Evolutionary conservation across 1,284 basidiomycete species (phyloP), one percentile per base, ranked within the genome.

Genomic region (Veloboletus limbatus): DNA sequence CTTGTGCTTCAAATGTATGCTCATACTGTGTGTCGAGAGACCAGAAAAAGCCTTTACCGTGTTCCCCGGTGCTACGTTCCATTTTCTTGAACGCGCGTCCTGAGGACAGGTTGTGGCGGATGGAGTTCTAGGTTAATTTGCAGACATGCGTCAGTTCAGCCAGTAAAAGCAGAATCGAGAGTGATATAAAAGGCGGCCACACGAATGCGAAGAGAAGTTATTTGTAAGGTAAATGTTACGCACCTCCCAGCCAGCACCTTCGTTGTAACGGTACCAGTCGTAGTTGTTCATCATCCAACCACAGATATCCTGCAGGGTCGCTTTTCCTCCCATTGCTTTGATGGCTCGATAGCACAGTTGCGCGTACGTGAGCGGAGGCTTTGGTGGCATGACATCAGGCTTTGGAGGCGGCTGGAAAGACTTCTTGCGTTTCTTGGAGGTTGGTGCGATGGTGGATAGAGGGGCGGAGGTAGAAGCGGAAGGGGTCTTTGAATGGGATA

Each of bases 31-130:
- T 81, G 57, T 93, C 90, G 22, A 95, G 74, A 21, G 86, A 86
- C 92, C 92, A 95, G 51, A 92, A 88, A 52, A 85, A 91, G 2
- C 91, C 92, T 63, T 94, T 94, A 11, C 91, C 90, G 46, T 87
- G 83, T 62, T 91, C 89, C 45, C 90, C 90, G 21, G 85, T 81
- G 52, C 85, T 88, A 32, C 88, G 76, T 46, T 92, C 87, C 60
- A 89, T 77, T 68, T 94, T 94, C 62, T 87, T 76, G 69, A 95
- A 95, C 0, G 89, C 89, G 51, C 85, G 83, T 63, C 89, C 88
- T 22, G 92, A 88, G 2, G 91, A 93, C 17, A 97, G 69, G 65
- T 93, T 95, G 66, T 96, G 93, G 33, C 93, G 85, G 40, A 96
- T 88, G 30, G 93, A 95, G 59, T 90, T 93, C 85, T 96, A 57